Evolutionary conservation across 2,329 filamentous ascomycete species (phyloP), one percentile per base, ranked within the genome.

Genomic region (Calycina herbarum): DNA sequence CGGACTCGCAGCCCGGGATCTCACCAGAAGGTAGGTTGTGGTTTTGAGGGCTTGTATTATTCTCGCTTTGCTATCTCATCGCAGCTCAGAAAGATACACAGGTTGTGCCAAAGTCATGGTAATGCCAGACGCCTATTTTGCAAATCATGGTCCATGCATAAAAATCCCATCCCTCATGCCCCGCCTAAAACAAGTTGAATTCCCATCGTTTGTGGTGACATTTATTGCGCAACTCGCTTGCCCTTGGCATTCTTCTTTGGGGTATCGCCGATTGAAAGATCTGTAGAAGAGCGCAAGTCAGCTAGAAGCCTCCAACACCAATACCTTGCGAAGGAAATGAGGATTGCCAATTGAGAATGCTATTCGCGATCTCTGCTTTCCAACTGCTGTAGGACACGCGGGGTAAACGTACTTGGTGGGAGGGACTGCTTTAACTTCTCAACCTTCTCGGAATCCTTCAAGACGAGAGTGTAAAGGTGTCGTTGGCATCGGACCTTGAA

Each of bases 381-480:
- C 7, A 33, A 7, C 31, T 33, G 5, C 31, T 5, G 31, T 8
- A 15, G 20, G n/a, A 13, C 27, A 54, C 11, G 20, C 10, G 20
- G 13, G 20, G 20, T 31, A 29, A 65, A 84, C 93, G 78, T 94
- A 99, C 95, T 92, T 77, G 95, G 96, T 78, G 95, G 96, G 73
- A 99, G 87, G 81, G 89, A 93, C 89, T 98, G 94, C 93, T 97
- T 98, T 76, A 99, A 90, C 92, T 99, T 99, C 86, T 98, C 95
- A 83, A 94, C 96, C 92, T 98, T 98, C 81, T 97, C 95, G 79
- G 89, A 88, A 85, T 99, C 95, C 89, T 97, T 97, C 78, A 99
- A 90, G 81, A 96, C 92, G 77, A 99, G 90, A 76, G 95, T 97
- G 91, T 99, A 99, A 76, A 99, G 87, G 87, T 95, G 89, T 79